Evolutionary conservation across 2,329 filamentous ascomycete genomes (phyloP).

Genomic region (Colletotrichum destructivum): DNA sequence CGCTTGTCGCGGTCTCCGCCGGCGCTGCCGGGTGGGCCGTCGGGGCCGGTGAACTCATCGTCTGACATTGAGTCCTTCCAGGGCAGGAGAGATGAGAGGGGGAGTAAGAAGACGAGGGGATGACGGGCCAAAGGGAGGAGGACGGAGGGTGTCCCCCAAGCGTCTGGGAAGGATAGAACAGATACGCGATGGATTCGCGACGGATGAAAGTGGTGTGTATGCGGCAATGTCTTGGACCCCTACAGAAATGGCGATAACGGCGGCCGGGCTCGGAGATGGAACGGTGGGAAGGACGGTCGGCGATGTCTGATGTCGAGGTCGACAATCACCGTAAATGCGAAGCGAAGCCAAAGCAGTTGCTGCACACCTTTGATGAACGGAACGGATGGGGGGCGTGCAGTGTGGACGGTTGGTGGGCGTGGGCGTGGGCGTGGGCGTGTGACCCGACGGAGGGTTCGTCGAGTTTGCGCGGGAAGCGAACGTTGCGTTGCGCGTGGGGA

Average conservation of each 20-base stretch:
- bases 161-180: not conserved
- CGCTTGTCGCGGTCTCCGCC: slow-evolving; percentile 47
- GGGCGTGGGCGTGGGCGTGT: slow-evolving; percentile 5
- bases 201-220: slow-evolving; percentile 1
- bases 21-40: slow-evolving; percentile 34
- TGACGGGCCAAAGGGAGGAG: slow-evolving; percentile 6
- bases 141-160: slow-evolving; percentile 16
- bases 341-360: not conserved
- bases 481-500: slow-evolving; percentile 31
- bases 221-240: slow-evolving; percentile 35
- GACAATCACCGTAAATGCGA: not conserved
- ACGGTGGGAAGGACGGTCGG: slow-evolving; percentile 12
- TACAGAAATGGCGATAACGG: slow-evolving; percentile 29
- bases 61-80: slow-evolving; percentile 53
- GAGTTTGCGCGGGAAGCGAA: slow-evolving; percentile 40
- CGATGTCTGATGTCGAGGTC: slow-evolving; percentile 27
- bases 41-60: slow-evolving; percentile 51
- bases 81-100: slow-evolving; percentile 39
- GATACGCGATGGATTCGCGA: slow-evolving; percentile 7
- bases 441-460: slow-evolving; percentile 25
- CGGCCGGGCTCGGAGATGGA: slow-evolving; percentile 26
- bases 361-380: slow-evolving; percentile 24
- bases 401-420: slow-evolving; percentile 5
- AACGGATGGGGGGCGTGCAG: slow-evolving; percentile 32
- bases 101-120: not conserved